phyloP scores from a whole-genome alignment of 2,329 filamentous ascomycete species.

The Trichoderma afroharzianum region DNA sequence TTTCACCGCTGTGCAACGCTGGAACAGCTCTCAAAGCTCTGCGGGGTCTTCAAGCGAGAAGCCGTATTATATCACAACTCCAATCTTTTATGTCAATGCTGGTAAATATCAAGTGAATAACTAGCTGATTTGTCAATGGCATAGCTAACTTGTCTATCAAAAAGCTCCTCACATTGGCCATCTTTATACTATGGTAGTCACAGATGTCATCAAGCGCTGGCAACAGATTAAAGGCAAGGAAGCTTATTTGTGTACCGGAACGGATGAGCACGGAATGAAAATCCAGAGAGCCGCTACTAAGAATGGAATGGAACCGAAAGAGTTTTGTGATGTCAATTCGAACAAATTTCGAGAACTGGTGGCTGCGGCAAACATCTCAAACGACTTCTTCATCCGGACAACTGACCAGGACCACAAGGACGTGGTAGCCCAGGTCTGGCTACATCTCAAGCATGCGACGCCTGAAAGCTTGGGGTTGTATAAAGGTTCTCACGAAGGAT shows the following conservation, averaged over 20 bases:
- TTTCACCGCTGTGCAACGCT: conserved; percentile 25
- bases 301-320: conserved; percentile 67
- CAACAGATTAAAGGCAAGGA: conserved; percentile 67
- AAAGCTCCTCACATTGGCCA: conserved; percentile 90
- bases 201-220: conserved; percentile 92
- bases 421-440: conserved; percentile 88
- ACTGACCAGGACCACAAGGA: conserved; percentile 78
- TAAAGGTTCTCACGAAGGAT: conserved; percentile 81
- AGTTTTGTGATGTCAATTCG: conserved; percentile 85
- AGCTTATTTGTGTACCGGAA: conserved; percentile 81
- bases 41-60: conserved; percentile 45
- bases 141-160: not conserved
- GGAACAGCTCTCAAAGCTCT: conserved; percentile 32
- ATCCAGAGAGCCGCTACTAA: conserved; percentile 80
- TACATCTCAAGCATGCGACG: conserved; percentile 56
- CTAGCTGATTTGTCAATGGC: not conserved
- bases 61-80: conserved; percentile 92
- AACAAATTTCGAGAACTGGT: conserved; percentile 76
- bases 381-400: conserved; percentile 89
- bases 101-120: conserved; percentile 44
- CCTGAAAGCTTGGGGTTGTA: conserved; percentile 73
- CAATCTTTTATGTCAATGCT: conserved; percentile 99
- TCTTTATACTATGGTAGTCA: conserved; percentile 86
- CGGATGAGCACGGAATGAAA: conserved; percentile 97
- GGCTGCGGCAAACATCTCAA: conserved; percentile 61